A percentile compares a stretch with the other conserved stretches of the same genome.
phyloP scores from a whole-genome alignment of 768 basidiomycete genomes.

The Leccinum broughii region DNA sequence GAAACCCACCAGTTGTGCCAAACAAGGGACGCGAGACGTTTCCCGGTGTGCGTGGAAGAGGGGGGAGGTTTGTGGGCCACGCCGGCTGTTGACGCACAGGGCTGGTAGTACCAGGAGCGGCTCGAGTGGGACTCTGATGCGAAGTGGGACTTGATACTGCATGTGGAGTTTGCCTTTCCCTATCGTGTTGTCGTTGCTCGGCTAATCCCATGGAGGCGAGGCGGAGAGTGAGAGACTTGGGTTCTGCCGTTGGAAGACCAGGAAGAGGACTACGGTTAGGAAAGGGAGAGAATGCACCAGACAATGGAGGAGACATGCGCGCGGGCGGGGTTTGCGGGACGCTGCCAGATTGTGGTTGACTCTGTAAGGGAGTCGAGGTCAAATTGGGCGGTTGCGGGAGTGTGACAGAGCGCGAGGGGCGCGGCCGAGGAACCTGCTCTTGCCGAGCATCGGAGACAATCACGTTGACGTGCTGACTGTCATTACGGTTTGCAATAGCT shows the following conservation, averaged over 20 bases:
- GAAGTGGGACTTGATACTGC: slow-evolving; percentile 1
- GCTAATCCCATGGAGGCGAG: slow-evolving; percentile 31
- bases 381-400: slow-evolving; percentile 25
- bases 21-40: slow-evolving; percentile 13
- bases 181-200: slow-evolving; percentile 23
- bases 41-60: slow-evolving; percentile 31
- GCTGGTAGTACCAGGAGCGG: slow-evolving; percentile 9
- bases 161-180: slow-evolving; percentile 13
- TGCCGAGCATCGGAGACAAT: slow-evolving; percentile 1
- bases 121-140: slow-evolving; percentile 18
- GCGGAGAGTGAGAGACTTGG: slow-evolving; percentile 35
- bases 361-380: not conserved
- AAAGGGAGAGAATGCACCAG: slow-evolving; percentile 9
- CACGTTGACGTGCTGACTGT: slow-evolving; percentile 7
- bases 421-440: slow-evolving; percentile 9
- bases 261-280: slow-evolving; percentile 6
- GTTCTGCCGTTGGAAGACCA: slow-evolving; percentile 10
- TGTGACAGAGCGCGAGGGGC: slow-evolving; percentile 20
- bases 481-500: slow-evolving; percentile 22
- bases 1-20: slow-evolving; percentile 21
- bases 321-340: slow-evolving; percentile 11
- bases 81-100: slow-evolving; percentile 21
- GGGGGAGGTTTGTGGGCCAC: slow-evolving; percentile 28
- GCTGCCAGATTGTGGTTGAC: not conserved
- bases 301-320: slow-evolving; percentile 10